Conservation (phyloP, 1,284 basidiomycete genomes). For the Kalmanozyma brasiliensis region DNA sequence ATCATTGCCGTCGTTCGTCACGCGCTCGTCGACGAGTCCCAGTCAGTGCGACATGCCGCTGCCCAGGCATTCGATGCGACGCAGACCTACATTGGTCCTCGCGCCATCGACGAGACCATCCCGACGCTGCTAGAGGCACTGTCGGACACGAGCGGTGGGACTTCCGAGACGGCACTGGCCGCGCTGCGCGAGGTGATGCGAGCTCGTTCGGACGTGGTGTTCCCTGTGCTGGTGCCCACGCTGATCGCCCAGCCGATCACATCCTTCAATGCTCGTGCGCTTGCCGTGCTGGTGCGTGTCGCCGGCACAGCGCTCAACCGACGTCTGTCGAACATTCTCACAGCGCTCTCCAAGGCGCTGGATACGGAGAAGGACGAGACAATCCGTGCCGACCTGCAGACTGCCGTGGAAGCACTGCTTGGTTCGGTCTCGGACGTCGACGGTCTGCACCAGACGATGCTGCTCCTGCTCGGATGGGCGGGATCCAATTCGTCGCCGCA, state of each 20-base stretch:
- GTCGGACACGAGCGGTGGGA: conserved; percentile 70
- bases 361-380: conserved; percentile 56
- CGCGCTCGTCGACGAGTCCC: conserved; percentile 87
- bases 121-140: conserved; percentile 93
- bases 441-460: conserved; percentile 65
- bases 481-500: conserved; percentile 44
- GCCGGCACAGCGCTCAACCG: conserved; percentile 86
- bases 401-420: conserved; percentile 55
- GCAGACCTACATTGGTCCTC: conserved; percentile 87
- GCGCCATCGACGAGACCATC: conserved; percentile 95
- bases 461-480: conserved; percentile 65
- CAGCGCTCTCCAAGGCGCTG: conserved; percentile 60
- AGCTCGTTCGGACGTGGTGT: conserved; percentile 76
- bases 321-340: conserved; percentile 56
- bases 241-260: conserved; percentile 90
- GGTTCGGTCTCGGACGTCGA: conserved; percentile 57
- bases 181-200: conserved; percentile 84
- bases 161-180: conserved; percentile 89
- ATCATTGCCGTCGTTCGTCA: conserved; percentile 81
- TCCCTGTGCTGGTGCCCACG: conserved; percentile 97
- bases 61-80: conserved; percentile 92
- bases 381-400: conserved; percentile 33
- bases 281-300: conserved; percentile 89
- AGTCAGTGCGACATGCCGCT: conserved; percentile 88
- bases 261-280: conserved; percentile 92